phyloP scores from a whole-genome alignment of 2,329 filamentous ascomycete genomes.

The Blastomyces emzantsi region DNA sequence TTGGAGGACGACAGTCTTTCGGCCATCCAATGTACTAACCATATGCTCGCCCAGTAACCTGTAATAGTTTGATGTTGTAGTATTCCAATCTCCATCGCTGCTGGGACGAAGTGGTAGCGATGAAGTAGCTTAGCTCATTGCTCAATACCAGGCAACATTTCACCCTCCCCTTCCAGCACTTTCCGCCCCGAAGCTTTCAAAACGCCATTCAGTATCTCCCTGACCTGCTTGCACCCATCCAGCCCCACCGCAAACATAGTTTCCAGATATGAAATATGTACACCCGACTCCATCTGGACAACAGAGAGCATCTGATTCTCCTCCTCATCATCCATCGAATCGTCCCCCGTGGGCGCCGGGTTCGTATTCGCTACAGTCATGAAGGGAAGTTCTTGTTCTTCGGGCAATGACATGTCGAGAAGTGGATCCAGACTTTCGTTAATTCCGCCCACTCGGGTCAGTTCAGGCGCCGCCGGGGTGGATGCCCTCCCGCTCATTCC shows the following conservation, averaged over 20 bases:
- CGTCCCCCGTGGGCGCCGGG: constrained; percentile 40
- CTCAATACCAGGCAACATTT: constrained; percentile 1
- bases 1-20: not conserved
- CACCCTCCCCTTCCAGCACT: constrained; percentile 15
- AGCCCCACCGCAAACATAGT: constrained; percentile 88
- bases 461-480: constrained; percentile 27
- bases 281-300: constrained; percentile 75
- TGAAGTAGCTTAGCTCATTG: not conserved
- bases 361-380: constrained; percentile 68
- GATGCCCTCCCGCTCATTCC: constrained; percentile 51
- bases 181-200: constrained; percentile 46
- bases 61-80: not conserved
- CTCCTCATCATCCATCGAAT: constrained; percentile 50
- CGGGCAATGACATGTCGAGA: constrained; percentile 37
- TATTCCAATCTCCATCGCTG: not conserved
- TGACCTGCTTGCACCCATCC: constrained; percentile 81
- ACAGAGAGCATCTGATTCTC: constrained; percentile 56
- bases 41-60: not conserved
- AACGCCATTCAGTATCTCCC: constrained; percentile 69
- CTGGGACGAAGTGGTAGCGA: not conserved
- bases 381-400: constrained; percentile 69
- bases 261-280: constrained; percentile 72
- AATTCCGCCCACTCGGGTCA: constrained; percentile 16
- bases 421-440: constrained; percentile 37
- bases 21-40: not conserved